A percentile compares a stretch with the other conserved stretches of the same genome.
phyloP scores from a whole-genome alignment of 169 alveolate genomes.

The Plasmodium berghei region DNA sequence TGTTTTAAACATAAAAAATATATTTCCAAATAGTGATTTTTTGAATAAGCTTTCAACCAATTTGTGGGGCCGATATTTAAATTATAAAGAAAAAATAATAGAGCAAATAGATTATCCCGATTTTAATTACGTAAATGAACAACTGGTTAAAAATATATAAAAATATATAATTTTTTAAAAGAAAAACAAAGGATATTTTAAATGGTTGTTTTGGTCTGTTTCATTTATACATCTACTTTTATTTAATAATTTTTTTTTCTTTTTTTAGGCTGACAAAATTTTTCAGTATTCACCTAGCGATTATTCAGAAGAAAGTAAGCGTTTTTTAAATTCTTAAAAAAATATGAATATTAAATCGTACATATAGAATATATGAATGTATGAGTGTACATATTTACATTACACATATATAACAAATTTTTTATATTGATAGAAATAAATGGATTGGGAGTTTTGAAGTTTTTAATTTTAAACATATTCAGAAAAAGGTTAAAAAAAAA shows the following conservation, averaged over 20 bases:
- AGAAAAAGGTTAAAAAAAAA: conserved; percentile 21
- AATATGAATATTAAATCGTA: too few relatives aligned
- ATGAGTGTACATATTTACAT: neutral
- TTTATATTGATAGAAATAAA: conserved; percentile 28
- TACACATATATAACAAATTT: neutral
- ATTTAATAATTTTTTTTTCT: neutral
- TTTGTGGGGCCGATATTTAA: conserved; percentile 1
- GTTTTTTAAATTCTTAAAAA: neutral
- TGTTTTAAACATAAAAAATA: conserved; percentile 7
- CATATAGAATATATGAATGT: too few relatives aligned
- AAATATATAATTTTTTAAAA: neutral
- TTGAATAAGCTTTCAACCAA: neutral
- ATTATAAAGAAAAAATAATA: conserved; percentile 44
- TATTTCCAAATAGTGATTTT: neutral
- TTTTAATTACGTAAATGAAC: conserved; percentile 25
- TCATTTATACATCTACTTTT: neutral
- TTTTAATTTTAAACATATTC: conserved; percentile 34
- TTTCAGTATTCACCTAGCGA: conserved; percentile 19
- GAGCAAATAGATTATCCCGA: conserved; percentile 30
- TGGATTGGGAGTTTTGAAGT: conserved; percentile 37
- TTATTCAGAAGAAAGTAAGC: conserved; percentile 31
- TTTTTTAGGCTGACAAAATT: conserved; percentile 48
- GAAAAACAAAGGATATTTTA: neutral
- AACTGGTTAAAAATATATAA: conserved; percentile 29
- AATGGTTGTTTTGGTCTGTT: neutral